phyloP scores from a whole-genome alignment of 2,329 filamentous ascomycete species.

The Colletotrichum incanum region DNA sequence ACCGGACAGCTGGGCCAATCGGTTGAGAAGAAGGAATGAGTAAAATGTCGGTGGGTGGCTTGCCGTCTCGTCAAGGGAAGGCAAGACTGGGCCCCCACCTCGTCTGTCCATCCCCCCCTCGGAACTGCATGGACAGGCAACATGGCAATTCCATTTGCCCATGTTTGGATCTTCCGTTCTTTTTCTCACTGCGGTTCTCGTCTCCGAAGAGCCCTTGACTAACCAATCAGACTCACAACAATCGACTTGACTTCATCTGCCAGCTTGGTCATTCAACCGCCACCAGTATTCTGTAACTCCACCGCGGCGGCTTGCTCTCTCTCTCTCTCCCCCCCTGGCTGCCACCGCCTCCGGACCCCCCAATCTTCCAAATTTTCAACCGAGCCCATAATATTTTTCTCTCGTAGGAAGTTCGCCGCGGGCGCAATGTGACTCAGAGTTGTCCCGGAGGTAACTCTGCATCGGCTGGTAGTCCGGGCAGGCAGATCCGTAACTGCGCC shows the following conservation, averaged over 20 bases:
- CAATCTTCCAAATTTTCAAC: neutral
- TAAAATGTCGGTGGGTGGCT: neutral
- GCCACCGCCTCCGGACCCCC: neutral
- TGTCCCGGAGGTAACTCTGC: neutral
- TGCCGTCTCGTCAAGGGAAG: neutral
- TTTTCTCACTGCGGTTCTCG: neutral
- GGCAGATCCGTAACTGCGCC: neutral
- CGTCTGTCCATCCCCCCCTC: neutral
- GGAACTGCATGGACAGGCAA: neutral
- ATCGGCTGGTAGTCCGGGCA: neutral
- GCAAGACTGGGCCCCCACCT: conserved; percentile 2
- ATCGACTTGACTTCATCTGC: neutral
- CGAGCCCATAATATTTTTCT: neutral
- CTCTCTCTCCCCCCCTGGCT: neutral
- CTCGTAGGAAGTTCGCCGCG: neutral
- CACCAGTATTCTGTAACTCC: neutral
- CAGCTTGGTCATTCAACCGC: neutral
- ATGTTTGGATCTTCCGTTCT: neutral
- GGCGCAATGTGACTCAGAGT: neutral
- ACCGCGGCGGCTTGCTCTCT: neutral
- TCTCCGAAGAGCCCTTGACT: neutral
- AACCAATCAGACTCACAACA: neutral
- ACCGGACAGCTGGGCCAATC: conserved; percentile 1
- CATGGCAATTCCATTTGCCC: conserved; percentile 34
- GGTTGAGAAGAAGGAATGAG: neutral